Percentiles rank a stretch among this genome's conserved stretches.
Evolutionary conservation across 2,329 filamentous ascomycete genomes (phyloP).

Genomic region (Diaporthe amygdali): DNA sequence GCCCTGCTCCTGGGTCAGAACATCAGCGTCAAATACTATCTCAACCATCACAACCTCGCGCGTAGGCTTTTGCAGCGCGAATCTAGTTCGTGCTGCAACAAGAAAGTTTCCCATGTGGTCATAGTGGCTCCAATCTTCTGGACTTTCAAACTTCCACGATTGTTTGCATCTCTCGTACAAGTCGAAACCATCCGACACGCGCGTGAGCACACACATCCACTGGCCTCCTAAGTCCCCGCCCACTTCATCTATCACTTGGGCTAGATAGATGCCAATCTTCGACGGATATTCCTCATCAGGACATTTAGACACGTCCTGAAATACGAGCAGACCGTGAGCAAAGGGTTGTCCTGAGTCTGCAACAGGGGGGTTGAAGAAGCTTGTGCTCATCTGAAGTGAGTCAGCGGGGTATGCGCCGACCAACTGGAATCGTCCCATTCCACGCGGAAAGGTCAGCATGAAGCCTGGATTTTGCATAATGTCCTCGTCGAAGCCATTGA

Average conservation of each 20-base stretch:
- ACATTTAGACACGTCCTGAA: not conserved
- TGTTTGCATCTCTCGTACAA: not conserved
- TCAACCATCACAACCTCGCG: constrained; percentile 26
- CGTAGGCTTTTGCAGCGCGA: constrained; percentile 16
- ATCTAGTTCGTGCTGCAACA: constrained; percentile 23
- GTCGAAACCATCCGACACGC: not conserved
- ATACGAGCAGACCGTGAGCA: constrained; percentile 22
- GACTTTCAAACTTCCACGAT: constrained; percentile 5
- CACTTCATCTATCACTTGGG: not conserved
- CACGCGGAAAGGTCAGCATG: constrained; percentile 29
- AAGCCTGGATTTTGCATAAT: constrained; percentile 19
- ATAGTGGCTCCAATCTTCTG: constrained; percentile 11
- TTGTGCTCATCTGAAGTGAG: constrained; percentile 22
- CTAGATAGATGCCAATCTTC: constrained; percentile 19
- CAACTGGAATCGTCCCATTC: constrained; percentile 23
- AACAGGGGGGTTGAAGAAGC: constrained; percentile 23
- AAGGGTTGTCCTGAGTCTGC: not conserved
- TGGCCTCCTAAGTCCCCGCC: not conserved
- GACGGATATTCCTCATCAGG: not conserved
- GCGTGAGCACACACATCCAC: constrained; percentile 20
- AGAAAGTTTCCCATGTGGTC: constrained; percentile 18
- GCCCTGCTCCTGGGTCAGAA: constrained; percentile 14
- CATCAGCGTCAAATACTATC: constrained; percentile 27
- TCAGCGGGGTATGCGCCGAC: constrained; percentile 15
- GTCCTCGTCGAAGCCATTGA: constrained; percentile 23